Base-by-base conservation (phyloP, 2,329 filamentous ascomycete species). In the Aspergillus hortae region DNA sequence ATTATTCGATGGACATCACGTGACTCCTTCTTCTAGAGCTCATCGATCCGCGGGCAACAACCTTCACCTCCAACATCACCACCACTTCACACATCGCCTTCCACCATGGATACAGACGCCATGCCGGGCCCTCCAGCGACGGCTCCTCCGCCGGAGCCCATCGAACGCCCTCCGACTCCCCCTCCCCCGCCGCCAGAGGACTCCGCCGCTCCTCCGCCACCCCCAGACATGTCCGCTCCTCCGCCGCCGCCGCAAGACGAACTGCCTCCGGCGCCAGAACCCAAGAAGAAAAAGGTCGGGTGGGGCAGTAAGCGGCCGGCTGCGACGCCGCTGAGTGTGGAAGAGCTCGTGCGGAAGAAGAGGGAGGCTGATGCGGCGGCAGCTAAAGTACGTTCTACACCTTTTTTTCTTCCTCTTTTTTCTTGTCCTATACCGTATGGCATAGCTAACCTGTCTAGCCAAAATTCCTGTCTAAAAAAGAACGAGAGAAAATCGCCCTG, bases 341-440 rank as follows among this genome's bases (percentile, higher is more conserved):
- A 96, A 71, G 89, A 95, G 62, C 81, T 96, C 4, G 74, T 96
- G 19, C 84, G 85, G 60, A 88, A 92, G 74, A 95, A 95, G 78
- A 89, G 88, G 67, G 90, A 89, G 56, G 87, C 89, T 25, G 90
- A 94, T 72, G 88, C 88, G 33, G 90, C 88, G 14, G 87, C 90
- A 9, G 82, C 89, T 50, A 96, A 94, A 74, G 80, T 83, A 74
- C 60, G 71, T 57, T 56, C 59, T 50, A 61, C 66, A 55, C 55
- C 52, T 46, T 36, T 46, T 44, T 52, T 17, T 14, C 46, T 36
- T 36, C 7, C 6, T 36, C 11, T 5, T 14, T 4, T 14, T 36
- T 36, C 2, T 15, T 19, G 19, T 3, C 19, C 19, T 19, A 19
- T 19, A 19, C 19, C 3, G 2, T 36, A 3, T 15, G 33, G 7